A percentile compares a stretch with the other conserved stretches of the same genome.
Evolutionary conservation across 2,329 filamentous ascomycete species (phyloP).

Genomic region (Colletotrichum sojae): DNA sequence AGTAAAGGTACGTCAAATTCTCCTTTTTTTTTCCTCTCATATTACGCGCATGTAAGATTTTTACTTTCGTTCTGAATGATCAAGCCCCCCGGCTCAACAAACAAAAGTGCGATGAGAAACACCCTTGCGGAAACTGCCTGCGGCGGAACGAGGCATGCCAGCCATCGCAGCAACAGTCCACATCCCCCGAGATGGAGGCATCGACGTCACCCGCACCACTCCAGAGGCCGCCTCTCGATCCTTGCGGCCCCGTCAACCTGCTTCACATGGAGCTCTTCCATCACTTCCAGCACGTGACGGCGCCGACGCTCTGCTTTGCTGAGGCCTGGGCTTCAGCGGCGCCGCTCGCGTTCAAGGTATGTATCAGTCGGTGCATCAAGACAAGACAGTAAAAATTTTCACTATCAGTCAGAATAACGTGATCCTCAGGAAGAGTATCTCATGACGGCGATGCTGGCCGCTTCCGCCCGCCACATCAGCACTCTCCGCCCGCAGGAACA

Average conservation of each 20-base stretch:
- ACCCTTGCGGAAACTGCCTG: slow-evolving; percentile 48
- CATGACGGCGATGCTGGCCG: slow-evolving; percentile 45
- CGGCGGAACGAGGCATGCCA: slow-evolving; percentile 42
- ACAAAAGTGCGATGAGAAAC: slow-evolving; percentile 47
- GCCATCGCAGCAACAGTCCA: slow-evolving; percentile 1
- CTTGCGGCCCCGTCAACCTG: slow-evolving; percentile 43
- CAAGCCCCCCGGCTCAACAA: not conserved
- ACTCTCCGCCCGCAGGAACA: slow-evolving; percentile 33
- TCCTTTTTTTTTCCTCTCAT: too few relatives aligned
- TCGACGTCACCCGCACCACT: not conserved
- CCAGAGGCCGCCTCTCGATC: not conserved
- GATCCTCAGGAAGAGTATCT: slow-evolving; percentile 46
- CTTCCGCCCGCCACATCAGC: slow-evolving; percentile 44
- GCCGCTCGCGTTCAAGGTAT: slow-evolving; percentile 47
- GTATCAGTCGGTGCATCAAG: not conserved
- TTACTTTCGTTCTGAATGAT: too few relatives aligned
- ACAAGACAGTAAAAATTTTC: not conserved
- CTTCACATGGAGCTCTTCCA: slow-evolving; percentile 51
- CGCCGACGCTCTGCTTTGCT: slow-evolving; percentile 46
- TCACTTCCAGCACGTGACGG: slow-evolving; percentile 47
- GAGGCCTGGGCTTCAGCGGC: slow-evolving; percentile 47
- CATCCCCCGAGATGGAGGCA: slow-evolving; percentile 11
- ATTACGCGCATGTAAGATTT: too few relatives aligned
- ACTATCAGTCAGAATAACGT: not conserved
- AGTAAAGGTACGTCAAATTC: slow-evolving; percentile 45